A percentile compares a stretch with the other conserved stretches of the same genome.
These are phyloP conservation scores for Salix arbutifolia DNA, from an alignment of 345 rosid genomes.

Conservation along the genomic window DNA sequence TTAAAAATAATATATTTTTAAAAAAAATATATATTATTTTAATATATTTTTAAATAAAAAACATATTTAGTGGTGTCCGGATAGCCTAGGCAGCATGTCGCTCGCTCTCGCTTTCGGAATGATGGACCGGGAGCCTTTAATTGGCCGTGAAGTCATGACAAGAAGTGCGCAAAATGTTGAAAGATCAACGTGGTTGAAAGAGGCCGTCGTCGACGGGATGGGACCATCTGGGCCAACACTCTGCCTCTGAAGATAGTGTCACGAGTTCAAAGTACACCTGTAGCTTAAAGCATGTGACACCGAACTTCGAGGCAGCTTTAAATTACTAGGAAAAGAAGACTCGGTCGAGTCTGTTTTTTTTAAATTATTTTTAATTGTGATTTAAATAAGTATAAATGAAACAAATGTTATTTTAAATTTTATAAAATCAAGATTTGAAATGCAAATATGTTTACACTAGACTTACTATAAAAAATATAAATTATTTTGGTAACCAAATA, in stretches of 20 bases:
- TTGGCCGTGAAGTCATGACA: not conserved
- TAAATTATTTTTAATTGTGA: too few species aligned
- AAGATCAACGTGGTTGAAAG: not conserved
- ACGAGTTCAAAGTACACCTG: not conserved
- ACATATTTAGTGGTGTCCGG: not conserved
- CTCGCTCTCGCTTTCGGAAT: too few species aligned
- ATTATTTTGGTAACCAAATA: too few species aligned
- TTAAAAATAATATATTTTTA: too few species aligned
- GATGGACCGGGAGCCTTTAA: not conserved
- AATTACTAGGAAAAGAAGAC: not conserved
- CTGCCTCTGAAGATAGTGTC: not conserved
- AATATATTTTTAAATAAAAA: too few species aligned
- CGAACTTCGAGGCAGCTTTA: not conserved
- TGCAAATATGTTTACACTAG: too few species aligned
- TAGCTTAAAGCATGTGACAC: not conserved
- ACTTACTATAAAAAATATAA: too few species aligned
- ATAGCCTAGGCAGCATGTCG: not conserved
- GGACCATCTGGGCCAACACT: not conserved
- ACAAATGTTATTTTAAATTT: too few species aligned
- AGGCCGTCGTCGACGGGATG: not conserved
- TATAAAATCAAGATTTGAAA: too few species aligned
- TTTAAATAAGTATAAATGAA: too few species aligned
- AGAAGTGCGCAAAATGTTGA: not conserved
- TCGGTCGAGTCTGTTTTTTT: too few species aligned
- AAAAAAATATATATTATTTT: too few species aligned